Evolutionary conservation across 805 yeast species (phyloP), one percentile per base, ranked within the genome.

Genomic region (Myxozyma lipomycoides): DNA sequence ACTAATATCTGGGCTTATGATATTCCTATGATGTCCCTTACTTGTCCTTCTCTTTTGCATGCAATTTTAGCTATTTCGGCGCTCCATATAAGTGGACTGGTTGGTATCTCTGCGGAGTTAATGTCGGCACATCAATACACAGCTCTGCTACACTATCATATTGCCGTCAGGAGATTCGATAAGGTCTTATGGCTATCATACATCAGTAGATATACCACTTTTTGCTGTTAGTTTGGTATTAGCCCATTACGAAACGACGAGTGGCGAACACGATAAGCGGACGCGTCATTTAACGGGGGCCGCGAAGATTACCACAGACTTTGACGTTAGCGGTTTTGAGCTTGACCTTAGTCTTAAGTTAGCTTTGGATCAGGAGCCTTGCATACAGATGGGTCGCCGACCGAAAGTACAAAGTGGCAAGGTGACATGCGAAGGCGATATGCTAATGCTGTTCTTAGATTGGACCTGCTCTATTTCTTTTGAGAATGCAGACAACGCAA

Each of bases 211-310:
- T 22, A 19, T 45, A 9, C 45, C 52, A 19, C 18, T 48, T 18
- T 44, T 51, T 21, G 52, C 56, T n/a, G 56, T 52, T 3, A 47
- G 45, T 18, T 37, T 51, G 30, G 21, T 45, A n/a, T 46, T 51
- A 6, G 49, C 47, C 10, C 40, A 37, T 24, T 51, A 51, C 46
- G 56, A 51, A 30, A 45, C 46, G 32, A 18, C 42, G 28, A 47
- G 40, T 1, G 56, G 52, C 34, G 56, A 47, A 32, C 52, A 51
- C 30, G 52, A 47, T 18, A 51, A 44, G 25, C 48, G 56, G 56
- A 49, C 48, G 9, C 43, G 56, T 10, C 56, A 51, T 41, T 21
- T 51, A 10, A 21, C 17, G 34, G 56, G 52, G 26, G 56, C 56
- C 19, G 40, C 43, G 19, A n/a, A 44, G 21, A 6, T 51, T 26